Evolutionary conservation across 495 filamentous ascomycete genomes (phyloP), one percentile per base, ranked within the genome.

Genomic region (Chaetomium fimeti): DNA sequence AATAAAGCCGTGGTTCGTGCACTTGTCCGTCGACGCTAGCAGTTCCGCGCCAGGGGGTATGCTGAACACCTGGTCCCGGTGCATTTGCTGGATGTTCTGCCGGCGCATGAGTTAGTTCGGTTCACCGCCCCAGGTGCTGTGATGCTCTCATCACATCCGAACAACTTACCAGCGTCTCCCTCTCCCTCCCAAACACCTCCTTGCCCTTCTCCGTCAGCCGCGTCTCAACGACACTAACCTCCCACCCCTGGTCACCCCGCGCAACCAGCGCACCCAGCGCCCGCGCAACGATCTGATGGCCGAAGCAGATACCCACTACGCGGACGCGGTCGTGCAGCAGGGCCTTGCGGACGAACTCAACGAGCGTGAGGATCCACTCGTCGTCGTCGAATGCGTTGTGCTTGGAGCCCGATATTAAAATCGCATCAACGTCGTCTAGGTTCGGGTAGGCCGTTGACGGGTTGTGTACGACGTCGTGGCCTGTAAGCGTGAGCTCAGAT

Each of bases 11-110:
- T 98, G 93, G 27, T 93, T 85, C 4, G 78, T 73, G 70, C 93
- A 97, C 8, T 77, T 73, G 12, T 81, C 78, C 1, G 89, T 90
- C 18, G 81, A 81, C 7, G 88, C 92, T 0, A 97, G 82, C 7
- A 79, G 68, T 45, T 87, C 78, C 16, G 87, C 85, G 29, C 82
- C 83, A 0, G 77, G 68, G 0, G 93, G 92, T 20, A 86, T 83
- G 13, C 80, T 71, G 62, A 77, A 81, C n/a, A 93, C 88, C 36
- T 90, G 84, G 71, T 97, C 93, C 51, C 84, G 83, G 77, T 98
- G 92, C 92, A 96, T 95, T 76, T 97, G 92, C 68, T 92, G 87
- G 57, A 96, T 83, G 43, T 81, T 82, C 92, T 95, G 61, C 25
- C 1, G 12, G 32, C 27, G 28, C 11, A 20, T 32, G 18, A 60